Percentiles rank a stretch among this genome's conserved stretches.
Evolutionary conservation across 2,329 filamentous ascomycete genomes (phyloP).

Genomic region (Leptodontidium sp.): DNA sequence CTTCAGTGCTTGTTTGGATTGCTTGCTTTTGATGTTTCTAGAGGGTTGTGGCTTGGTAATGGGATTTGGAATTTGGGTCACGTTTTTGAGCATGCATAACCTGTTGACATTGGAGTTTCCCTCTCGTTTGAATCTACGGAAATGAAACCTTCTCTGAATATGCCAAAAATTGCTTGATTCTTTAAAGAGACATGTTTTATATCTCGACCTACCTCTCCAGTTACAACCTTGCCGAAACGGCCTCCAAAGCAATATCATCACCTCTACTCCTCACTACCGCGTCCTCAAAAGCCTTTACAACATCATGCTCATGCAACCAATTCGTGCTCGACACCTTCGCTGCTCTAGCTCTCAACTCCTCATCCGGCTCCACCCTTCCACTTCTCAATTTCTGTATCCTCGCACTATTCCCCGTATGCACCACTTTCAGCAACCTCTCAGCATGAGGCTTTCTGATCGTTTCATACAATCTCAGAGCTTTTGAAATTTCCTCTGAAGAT

Average conservation of each 20-base stretch:
- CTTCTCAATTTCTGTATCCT: constrained; percentile 29
- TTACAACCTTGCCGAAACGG: constrained; percentile 45
- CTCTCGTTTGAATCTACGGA: no score
- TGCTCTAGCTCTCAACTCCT: constrained; percentile 51
- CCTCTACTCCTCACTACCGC: not conserved
- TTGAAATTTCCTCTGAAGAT: constrained; percentile 29
- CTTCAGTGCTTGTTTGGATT: not conserved
- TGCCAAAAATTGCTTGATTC: not conserved
- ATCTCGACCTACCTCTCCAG: constrained; percentile 14
- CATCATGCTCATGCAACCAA: constrained; percentile 45
- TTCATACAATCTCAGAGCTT: constrained; percentile 47
- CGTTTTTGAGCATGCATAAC: not conserved
- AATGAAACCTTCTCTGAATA: not conserved
- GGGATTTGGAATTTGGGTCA: not conserved
- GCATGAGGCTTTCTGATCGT: constrained; percentile 48
- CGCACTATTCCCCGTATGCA: constrained; percentile 29
- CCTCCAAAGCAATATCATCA: not conserved
- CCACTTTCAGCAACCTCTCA: constrained; percentile 37
- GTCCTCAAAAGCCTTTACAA: constrained; percentile 39
- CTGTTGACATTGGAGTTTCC: no score
- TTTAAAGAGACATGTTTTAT: not conserved
- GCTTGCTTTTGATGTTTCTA: no score
- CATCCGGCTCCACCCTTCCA: constrained; percentile 38
- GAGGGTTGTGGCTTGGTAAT: no score
- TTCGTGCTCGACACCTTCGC: constrained; percentile 60